Conservation (phyloP, 306 rosid genomes). For the Lathyrus aphaca region DNA sequence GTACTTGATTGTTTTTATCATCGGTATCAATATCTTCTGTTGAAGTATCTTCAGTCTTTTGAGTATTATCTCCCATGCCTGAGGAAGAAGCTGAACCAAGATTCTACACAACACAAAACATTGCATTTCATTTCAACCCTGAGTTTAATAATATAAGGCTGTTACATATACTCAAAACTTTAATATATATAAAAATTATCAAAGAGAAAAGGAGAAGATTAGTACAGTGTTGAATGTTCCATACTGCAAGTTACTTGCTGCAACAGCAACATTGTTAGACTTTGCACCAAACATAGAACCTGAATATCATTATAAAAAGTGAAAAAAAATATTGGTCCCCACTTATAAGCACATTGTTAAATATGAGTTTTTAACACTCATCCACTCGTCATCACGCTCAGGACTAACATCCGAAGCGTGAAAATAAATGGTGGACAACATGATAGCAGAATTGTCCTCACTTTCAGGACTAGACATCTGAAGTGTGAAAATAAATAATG, state of each 20-base stretch:
- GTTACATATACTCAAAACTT: background rate
- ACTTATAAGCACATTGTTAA: too few relatives aligned
- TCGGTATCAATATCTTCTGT: constrained; percentile 81
- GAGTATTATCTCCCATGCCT: constrained; percentile 77
- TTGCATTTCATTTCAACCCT: constrained; percentile 6
- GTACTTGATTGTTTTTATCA: constrained; percentile 47
- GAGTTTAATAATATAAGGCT: constrained; percentile 8
- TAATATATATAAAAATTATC: background rate
- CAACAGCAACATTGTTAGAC: constrained; percentile 54
- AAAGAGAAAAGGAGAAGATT: constrained; percentile 10
- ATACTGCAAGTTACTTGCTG: constrained; percentile 57
- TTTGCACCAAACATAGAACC: constrained; percentile 67
- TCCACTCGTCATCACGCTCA: too few relatives aligned
- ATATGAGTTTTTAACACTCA: too few relatives aligned
- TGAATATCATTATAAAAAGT: constrained; percentile 36
- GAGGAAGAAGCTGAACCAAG: constrained; percentile 49
- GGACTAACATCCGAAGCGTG: too few relatives aligned
- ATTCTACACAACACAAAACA: constrained; percentile 42
- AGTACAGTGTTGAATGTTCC: constrained; percentile 62
- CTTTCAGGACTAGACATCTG: too few relatives aligned
- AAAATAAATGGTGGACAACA: too few relatives aligned
- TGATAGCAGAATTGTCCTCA: too few relatives aligned
- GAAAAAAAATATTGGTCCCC: too few relatives aligned
- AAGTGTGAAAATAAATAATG: too few relatives aligned
- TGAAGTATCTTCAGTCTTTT: constrained; percentile 79